Evolutionary conservation across 73 alveolate species (phyloP).

Genomic region (Stentor coeruleus): DNA sequence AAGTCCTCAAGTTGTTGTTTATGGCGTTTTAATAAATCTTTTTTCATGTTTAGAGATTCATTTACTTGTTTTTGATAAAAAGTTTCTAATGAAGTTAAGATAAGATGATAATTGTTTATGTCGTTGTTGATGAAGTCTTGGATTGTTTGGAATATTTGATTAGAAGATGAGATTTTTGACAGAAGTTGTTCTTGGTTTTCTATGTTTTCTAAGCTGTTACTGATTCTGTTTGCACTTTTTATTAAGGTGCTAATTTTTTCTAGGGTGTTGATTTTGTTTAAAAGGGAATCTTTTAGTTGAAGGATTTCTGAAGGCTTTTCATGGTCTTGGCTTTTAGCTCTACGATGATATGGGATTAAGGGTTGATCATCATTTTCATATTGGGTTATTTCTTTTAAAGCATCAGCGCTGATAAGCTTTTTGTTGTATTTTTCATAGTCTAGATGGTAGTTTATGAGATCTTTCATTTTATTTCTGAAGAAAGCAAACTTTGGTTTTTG

Average conservation of each 20-base stretch:
- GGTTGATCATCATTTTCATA: not conserved
- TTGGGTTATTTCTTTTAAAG: too few relatives aligned
- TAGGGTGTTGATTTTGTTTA: not conserved
- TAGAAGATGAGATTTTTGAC: not conserved
- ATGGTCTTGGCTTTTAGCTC: not conserved
- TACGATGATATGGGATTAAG: not conserved
- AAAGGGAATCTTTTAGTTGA: not conserved
- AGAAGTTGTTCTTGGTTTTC: not conserved
- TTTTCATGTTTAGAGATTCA: not conserved
- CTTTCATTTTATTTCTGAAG: constrained; percentile 1
- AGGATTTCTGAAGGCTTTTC: not conserved
- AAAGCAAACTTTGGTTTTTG: not conserved
- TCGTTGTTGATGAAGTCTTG: not conserved
- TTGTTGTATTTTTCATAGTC: not conserved
- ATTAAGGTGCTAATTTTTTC: not conserved
- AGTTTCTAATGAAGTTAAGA: not conserved
- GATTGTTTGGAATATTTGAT: not conserved
- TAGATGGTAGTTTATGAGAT: not conserved
- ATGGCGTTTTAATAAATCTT: not conserved
- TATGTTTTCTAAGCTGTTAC: not conserved
- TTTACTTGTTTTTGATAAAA: not conserved
- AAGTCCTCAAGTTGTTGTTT: not conserved
- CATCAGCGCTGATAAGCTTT: not conserved
- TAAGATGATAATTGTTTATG: not conserved
- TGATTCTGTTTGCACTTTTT: not conserved